Evolutionary conservation across 805 yeast genomes (phyloP), one percentile per base, ranked within the genome.

Genomic region (Metschnikowia borealis): DNA sequence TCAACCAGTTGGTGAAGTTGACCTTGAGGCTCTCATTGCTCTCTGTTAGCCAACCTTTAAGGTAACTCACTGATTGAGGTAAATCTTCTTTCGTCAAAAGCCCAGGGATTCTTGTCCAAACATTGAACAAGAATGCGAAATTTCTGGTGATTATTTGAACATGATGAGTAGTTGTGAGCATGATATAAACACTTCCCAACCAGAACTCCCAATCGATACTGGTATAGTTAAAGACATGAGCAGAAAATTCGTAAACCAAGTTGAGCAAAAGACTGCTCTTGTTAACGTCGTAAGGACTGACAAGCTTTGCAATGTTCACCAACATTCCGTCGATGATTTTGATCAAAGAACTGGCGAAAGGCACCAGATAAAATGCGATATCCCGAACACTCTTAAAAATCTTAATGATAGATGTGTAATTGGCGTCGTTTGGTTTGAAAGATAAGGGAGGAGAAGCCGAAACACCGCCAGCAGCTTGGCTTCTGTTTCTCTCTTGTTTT

Each of bases 121-220:
- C 64, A 62, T 87, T 85, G 69, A 82, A 88, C 48, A 89, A 63
- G 49, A 83, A 76, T 4, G 90, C 80, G 36, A 89, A 63, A 13
- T 82, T 81, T 52, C 87, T 79, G 18, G 85, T 69, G 53, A 86
- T 82, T 20, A 79, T 76, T 55, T 81, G 83, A 55, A 82, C 73
- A 62, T 80, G 87, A 41, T 80, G 82, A 6, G 89, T 80, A 38
- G 66, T 62, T 6, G 70, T 60, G n/a, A 88, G 63, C 83, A 88
- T 78, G 50, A 80, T 70, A 51, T 78, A 67, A 13, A 73, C 65
- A 14, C 86, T 83, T 48, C 75, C 71, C 6, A 85, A 64, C 96
- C 96, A 89, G 61, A 89, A 88, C 46, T 72, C 69, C 94, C 96
- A 89, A 67, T 85, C 80, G 21, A 87, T 66, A 44, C 56, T 54